These are phyloP conservation scores for Didymella segeticola DNA, from an alignment of 2,329 filamentous ascomycete species.

Conservation along the genomic window DNA sequence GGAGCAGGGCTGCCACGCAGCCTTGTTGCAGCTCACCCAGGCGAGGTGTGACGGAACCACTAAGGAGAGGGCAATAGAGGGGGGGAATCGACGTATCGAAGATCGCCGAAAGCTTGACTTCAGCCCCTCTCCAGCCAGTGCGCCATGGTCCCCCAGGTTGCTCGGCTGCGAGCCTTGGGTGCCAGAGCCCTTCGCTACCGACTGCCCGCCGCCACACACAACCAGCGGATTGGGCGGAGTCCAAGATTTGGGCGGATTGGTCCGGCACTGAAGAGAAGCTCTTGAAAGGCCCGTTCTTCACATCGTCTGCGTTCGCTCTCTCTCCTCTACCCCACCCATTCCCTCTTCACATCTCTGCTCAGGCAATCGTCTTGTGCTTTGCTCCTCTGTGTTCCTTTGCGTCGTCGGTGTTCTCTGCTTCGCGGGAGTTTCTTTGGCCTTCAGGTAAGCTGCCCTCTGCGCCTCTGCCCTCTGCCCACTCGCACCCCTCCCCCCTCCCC, in stretches of 20 bases:
- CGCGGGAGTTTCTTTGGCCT: constrained; percentile 25
- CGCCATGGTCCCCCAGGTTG: constrained; percentile 27
- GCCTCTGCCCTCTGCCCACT: too few relatives aligned
- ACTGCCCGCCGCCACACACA: constrained; percentile 31
- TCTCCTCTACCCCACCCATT: constrained; percentile 37
- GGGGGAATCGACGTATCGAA: constrained; percentile 26
- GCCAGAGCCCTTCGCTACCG: constrained; percentile 29
- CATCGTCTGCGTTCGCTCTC: constrained; percentile 23
- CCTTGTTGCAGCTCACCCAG: constrained; percentile 28
- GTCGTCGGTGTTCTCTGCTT: constrained; percentile 35
- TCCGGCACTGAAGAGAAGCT: constrained; percentile 27
- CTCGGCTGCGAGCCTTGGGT: constrained; percentile 11
- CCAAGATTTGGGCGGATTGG: constrained; percentile 26
- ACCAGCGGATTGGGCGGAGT: constrained; percentile 33
- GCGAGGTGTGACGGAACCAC: constrained; percentile 38
- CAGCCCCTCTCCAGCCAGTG: constrained; percentile 27
- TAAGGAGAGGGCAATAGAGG: too few relatives aligned
- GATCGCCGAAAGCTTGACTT: constrained; percentile 47
- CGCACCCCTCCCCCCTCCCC: neutral
- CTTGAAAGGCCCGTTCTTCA: constrained; percentile 32
- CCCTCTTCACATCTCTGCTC: constrained; percentile 26
- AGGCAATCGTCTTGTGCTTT: constrained; percentile 22
- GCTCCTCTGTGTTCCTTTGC: constrained; percentile 39
- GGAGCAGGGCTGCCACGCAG: constrained; percentile 33
- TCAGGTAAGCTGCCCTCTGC: constrained; percentile 10